A percentile compares a stretch with the other conserved stretches of the same genome.
phyloP scores from a whole-genome alignment of 306 rosid genomes.

The Pterocarpus santalinus region DNA sequence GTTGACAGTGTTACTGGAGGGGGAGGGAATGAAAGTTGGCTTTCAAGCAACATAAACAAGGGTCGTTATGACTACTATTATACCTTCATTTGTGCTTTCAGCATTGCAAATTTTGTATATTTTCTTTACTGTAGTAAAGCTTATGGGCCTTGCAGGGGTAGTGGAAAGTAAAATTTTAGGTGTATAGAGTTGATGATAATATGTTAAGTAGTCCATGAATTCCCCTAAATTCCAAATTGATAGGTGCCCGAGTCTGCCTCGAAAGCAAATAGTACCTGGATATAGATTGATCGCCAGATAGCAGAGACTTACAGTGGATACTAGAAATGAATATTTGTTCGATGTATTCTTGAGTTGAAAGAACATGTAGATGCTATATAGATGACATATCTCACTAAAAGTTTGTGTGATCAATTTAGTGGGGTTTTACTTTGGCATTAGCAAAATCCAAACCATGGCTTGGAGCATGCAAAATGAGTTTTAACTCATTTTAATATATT shows the following conservation, averaged over 20 bases:
- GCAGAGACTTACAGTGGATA: background rate
- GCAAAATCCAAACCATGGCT: too few species aligned
- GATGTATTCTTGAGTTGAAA: too few species aligned
- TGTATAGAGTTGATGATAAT: background rate
- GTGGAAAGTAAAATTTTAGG: constrained; percentile 16
- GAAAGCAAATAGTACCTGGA: background rate
- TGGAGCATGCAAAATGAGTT: too few species aligned
- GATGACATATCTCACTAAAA: too few species aligned
- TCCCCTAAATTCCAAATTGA: background rate
- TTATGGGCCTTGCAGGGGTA: constrained; percentile 44
- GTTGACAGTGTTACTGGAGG: constrained; percentile 40
- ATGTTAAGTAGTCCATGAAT: constrained; percentile 1
- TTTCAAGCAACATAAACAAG: constrained; percentile 54
- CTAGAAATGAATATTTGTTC: too few species aligned
- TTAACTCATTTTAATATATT: too few species aligned
- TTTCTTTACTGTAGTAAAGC: constrained; percentile 47
- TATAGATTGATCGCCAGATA: background rate
- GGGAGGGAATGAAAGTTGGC: constrained; percentile 37
- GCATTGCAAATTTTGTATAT: constrained; percentile 34
- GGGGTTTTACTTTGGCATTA: too few species aligned
- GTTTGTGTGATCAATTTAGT: too few species aligned
- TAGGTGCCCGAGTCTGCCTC: background rate
- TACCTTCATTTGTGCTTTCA: constrained; percentile 32
- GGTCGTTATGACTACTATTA: constrained; percentile 49
- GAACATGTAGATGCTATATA: too few species aligned